phyloP scores from a whole-genome alignment of 305 asterid species.

The Lippia alba region DNA sequence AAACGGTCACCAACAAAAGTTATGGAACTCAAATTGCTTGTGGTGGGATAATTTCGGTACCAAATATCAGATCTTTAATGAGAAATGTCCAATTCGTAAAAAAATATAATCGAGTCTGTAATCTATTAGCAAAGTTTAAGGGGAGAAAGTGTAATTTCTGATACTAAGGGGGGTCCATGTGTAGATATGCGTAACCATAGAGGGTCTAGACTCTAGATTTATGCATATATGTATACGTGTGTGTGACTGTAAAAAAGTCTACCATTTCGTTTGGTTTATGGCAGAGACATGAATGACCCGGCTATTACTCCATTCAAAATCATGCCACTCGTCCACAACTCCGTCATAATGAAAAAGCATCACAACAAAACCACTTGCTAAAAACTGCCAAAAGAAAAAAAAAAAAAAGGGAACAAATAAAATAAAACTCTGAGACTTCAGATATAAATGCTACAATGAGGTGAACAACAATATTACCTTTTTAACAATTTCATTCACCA shows the following conservation, averaged over 20 bases:
- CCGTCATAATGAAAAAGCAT: conserved; percentile 97
- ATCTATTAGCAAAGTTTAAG: not conserved
- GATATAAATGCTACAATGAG: conserved; percentile 8
- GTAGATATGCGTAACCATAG: too few relatives aligned
- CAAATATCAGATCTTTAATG: too few relatives aligned
- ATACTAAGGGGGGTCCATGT: not conserved
- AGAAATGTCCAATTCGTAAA: too few relatives aligned
- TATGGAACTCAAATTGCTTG: too few relatives aligned
- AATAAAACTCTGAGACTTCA: conserved; percentile 1
- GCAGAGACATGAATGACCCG: conserved; percentile 72
- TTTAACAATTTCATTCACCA: conserved; percentile 63
- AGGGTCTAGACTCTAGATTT: too few relatives aligned
- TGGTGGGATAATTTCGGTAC: too few relatives aligned
- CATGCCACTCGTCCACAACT: conserved; percentile 77
- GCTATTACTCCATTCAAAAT: conserved; percentile 65
- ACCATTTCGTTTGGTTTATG: conserved; percentile 88
- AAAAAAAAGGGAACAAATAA: too few relatives aligned
- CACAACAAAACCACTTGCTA: conserved; percentile 64
- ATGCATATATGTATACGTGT: too few relatives aligned
- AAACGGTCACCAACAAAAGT: too few relatives aligned
- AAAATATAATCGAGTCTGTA: too few relatives aligned
- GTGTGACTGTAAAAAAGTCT: conserved; percentile 22
- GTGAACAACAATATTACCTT: conserved; percentile 54
- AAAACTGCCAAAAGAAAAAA: conserved; percentile 59
- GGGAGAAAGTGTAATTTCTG: not conserved